phyloP scores from a whole-genome alignment of 1,284 basidiomycete genomes.

The Apiotrichum porosum region DNA sequence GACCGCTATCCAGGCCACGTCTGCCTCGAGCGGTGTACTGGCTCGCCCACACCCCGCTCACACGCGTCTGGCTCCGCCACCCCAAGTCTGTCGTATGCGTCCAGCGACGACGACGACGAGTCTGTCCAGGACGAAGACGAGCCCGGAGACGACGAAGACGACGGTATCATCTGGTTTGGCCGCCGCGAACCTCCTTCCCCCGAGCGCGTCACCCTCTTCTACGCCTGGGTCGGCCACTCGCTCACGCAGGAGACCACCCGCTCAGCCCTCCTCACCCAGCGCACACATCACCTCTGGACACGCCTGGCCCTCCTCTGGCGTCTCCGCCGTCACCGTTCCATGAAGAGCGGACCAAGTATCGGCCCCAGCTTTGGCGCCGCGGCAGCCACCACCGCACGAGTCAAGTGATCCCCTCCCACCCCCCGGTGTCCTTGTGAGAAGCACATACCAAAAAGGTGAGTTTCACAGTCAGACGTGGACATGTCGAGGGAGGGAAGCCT shows the following conservation, averaged over 20 bases:
- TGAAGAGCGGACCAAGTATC: too few species aligned
- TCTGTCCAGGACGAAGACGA: background rate
- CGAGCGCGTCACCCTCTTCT: conserved; percentile 4
- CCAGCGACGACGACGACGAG: background rate
- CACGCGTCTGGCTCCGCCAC: background rate
- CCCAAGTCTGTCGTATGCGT: background rate
- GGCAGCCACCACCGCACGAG: too few species aligned
- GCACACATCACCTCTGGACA: background rate
- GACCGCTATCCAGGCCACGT: background rate
- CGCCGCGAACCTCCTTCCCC: background rate
- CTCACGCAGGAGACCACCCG: background rate
- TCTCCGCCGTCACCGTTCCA: background rate
- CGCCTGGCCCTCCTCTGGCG: conserved; percentile 1
- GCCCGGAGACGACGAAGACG: background rate
- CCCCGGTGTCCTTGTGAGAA: too few species aligned
- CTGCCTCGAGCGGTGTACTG: background rate
- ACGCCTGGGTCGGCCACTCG: conserved; percentile 6
- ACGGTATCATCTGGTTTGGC: conserved; percentile 13
- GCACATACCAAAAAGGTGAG: too few species aligned
- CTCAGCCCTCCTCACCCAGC: background rate
- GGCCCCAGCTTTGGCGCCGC: too few species aligned
- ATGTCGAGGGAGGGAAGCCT: too few species aligned
- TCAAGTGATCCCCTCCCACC: too few species aligned
- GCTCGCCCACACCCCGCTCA: too few species aligned
- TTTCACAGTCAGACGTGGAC: too few species aligned